Evolutionary conservation across 2,329 filamentous ascomycete genomes (phyloP).

Genomic region (Aschersonia sp.): DNA sequence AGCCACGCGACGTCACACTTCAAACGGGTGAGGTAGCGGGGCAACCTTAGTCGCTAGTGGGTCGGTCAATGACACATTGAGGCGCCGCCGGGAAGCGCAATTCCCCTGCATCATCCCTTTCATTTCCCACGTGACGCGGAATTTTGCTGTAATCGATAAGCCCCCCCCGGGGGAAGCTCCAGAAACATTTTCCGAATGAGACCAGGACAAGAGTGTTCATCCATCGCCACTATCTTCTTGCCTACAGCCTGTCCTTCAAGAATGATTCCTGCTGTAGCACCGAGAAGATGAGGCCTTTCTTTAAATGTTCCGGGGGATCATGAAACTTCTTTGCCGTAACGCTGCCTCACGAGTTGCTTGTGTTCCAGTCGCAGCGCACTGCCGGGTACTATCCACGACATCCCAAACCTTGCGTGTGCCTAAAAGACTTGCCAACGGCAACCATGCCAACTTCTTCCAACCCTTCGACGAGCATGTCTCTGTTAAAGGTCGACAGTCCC

Average conservation of each 20-base stretch:
- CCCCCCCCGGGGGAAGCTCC: no score
- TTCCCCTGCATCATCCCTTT: no score
- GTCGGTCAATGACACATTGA: not conserved
- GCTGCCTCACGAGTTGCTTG: slow-evolving; percentile 11
- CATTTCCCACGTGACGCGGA: no score
- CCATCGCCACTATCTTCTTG: not conserved
- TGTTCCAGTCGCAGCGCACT: slow-evolving; percentile 5
- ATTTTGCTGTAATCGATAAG: no score
- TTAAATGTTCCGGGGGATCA: slow-evolving; percentile 6
- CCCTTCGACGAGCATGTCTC: not conserved
- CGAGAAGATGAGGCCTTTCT: not conserved
- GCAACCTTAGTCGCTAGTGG: not conserved
- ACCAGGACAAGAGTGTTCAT: not conserved
- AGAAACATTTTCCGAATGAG: no score
- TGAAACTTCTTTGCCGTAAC: slow-evolving; percentile 15
- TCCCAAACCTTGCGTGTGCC: not conserved
- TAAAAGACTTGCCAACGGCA: not conserved
- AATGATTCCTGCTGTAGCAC: not conserved
- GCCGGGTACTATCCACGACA: slow-evolving; percentile 1
- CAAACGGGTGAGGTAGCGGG: not conserved
- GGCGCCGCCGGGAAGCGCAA: no score
- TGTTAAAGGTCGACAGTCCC: slow-evolving; percentile 2
- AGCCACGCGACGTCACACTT: slow-evolving; percentile 2
- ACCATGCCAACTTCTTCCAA: not conserved
- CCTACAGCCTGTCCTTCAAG: not conserved